Evolutionary conservation across 2,329 filamentous ascomycete genomes (phyloP).

Genomic region (Ascosphaera apis): DNA sequence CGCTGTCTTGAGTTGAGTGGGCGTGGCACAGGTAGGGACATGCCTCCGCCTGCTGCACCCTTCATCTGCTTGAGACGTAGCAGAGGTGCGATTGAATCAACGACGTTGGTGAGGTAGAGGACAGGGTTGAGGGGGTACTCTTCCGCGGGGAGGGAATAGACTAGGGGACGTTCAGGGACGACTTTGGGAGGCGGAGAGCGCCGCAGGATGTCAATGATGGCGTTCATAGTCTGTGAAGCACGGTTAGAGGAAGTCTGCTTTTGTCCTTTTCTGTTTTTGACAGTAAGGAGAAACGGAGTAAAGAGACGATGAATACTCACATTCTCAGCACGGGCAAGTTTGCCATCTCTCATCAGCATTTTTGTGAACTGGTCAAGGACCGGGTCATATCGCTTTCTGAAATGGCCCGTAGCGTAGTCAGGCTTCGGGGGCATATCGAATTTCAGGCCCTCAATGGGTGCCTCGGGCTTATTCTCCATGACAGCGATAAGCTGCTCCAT

Average conservation of each 20-base stretch:
- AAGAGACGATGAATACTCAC: constrained; percentile 24
- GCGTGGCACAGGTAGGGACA: constrained; percentile 56
- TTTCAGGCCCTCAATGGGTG: constrained; percentile 39
- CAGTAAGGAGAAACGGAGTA: constrained; percentile 3
- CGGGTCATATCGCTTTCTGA: constrained; percentile 67
- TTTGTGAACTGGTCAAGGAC: constrained; percentile 73
- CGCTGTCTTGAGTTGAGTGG: constrained; percentile 56
- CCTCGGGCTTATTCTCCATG: constrained; percentile 14
- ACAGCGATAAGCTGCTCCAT: constrained; percentile 13
- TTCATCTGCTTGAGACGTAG: constrained; percentile 54
- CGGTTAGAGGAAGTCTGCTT: constrained; percentile 2
- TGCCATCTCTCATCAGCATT: constrained; percentile 75
- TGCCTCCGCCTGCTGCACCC: constrained; percentile 68
- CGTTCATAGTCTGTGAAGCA: constrained; percentile 58
- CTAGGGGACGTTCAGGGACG: constrained; percentile 35
- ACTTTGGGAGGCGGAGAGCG: constrained; percentile 58
- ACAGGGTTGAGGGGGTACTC: constrained; percentile 77
- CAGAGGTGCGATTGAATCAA: constrained; percentile 82
- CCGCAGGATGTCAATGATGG: constrained; percentile 62
- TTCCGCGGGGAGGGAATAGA: constrained; percentile 49
- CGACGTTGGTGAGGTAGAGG: constrained; percentile 67
- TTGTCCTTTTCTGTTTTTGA: background rate
- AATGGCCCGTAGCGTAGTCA: constrained; percentile 36
- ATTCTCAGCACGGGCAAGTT: constrained; percentile 71
- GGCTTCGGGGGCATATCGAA: constrained; percentile 49